These are phyloP conservation scores for Trichoderma sp. DNA, from an alignment of 2,329 filamentous ascomycete species.

Conservation along the genomic window DNA sequence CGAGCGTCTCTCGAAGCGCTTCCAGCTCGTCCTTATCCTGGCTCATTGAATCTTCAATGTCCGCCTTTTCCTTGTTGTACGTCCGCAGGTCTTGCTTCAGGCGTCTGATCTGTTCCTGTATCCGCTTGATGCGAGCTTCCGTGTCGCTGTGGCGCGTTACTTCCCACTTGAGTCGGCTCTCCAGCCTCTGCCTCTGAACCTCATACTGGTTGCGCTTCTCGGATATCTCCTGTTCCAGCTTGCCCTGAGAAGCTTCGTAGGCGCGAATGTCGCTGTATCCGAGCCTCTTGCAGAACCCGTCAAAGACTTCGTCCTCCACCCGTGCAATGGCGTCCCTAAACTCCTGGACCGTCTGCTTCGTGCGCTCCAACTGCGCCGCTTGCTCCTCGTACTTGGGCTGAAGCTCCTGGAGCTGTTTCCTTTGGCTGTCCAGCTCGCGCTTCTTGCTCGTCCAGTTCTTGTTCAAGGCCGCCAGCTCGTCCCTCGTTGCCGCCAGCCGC, in stretches of 20 bases:
- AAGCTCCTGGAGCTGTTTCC: slow-evolving; percentile 72
- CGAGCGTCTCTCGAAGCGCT: slow-evolving; percentile 70
- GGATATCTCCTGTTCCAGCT: slow-evolving; percentile 84
- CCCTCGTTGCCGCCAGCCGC: slow-evolving; percentile 68
- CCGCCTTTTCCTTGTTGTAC: slow-evolving; percentile 71
- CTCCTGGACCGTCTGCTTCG: slow-evolving; percentile 53
- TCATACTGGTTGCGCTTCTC: slow-evolving; percentile 87
- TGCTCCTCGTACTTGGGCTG: slow-evolving; percentile 78
- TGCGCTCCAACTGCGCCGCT: slow-evolving; percentile 65
- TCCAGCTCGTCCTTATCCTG: slow-evolving; percentile 76
- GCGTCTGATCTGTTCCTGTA: slow-evolving; percentile 67
- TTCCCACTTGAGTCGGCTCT: slow-evolving; percentile 63
- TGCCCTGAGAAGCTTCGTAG: slow-evolving; percentile 92
- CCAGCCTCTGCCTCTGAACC: slow-evolving; percentile 76
- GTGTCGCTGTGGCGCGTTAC: slow-evolving; percentile 57
- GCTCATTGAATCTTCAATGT: slow-evolving; percentile 73
- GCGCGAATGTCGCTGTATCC: slow-evolving; percentile 88
- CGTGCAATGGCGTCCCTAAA: slow-evolving; percentile 67
- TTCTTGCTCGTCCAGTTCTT: slow-evolving; percentile 84
- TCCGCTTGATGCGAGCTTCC: slow-evolving; percentile 66
- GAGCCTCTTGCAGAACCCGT: slow-evolving; percentile 79
- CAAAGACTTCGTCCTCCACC: slow-evolving; percentile 88
- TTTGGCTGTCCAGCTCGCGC: slow-evolving; percentile 74
- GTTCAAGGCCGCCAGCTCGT: slow-evolving; percentile 76
- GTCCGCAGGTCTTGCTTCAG: slow-evolving; percentile 69